These are phyloP conservation scores for Gossypium raimondii DNA, from an alignment of 345 rosid genomes.

Conservation along the genomic window DNA sequence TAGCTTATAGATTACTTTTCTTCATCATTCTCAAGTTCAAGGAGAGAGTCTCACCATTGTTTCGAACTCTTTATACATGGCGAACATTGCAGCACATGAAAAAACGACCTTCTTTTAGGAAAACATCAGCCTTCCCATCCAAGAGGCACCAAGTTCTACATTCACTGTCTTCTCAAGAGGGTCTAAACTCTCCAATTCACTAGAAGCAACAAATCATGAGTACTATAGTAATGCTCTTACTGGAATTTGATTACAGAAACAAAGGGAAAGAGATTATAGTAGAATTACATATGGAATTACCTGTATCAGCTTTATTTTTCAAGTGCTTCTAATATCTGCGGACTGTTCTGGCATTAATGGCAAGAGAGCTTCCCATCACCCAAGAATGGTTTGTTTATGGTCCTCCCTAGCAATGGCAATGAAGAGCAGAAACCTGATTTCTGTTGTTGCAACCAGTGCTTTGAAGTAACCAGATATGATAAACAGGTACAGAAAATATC, in stretches of 20 bases:
- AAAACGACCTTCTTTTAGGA: slow-evolving; percentile 63
- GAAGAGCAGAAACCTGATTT: neutral
- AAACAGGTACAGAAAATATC: neutral
- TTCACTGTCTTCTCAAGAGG: slow-evolving; percentile 68
- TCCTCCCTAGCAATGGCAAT: neutral
- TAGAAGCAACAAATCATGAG: slow-evolving; percentile 15
- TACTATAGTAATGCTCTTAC: neutral
- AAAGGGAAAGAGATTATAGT: neutral
- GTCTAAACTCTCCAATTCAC: slow-evolving; percentile 48
- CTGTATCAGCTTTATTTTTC: neutral
- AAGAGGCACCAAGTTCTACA: slow-evolving; percentile 44
- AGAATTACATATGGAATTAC: slow-evolving; percentile 1
- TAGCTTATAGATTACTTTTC: slow-evolving; percentile 51
- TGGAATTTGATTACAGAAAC: neutral
- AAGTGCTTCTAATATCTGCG: neutral
- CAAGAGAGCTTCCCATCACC: neutral
- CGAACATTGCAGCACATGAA: slow-evolving; percentile 51
- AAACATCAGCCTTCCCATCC: slow-evolving; percentile 38
- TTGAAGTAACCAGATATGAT: neutral
- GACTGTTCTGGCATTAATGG: neutral
- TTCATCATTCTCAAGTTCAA: slow-evolving; percentile 56
- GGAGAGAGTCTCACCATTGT: slow-evolving; percentile 58
- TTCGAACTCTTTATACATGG: slow-evolving; percentile 40
- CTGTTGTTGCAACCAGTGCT: neutral
- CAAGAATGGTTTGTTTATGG: neutral